Evolutionary conservation across 371 early-diverging fungal species (phyloP), one percentile per base, ranked within the genome.

Genomic region (Vavraia culicis): DNA sequence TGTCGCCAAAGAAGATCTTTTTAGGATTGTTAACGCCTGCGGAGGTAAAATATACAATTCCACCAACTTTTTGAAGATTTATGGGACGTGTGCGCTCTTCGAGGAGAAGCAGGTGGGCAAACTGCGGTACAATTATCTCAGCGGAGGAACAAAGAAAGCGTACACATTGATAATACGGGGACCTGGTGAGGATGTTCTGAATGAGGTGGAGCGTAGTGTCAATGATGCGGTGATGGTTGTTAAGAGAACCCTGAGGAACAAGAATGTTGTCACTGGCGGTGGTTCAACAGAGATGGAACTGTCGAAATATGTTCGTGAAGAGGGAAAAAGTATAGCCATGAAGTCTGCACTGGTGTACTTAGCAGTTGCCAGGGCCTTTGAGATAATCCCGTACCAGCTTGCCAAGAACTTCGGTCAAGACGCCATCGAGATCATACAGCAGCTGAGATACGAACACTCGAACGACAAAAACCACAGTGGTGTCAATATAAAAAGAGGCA

Each of bases 141-240:
- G 76, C 58, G 90, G 82, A 0, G 76, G 89, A 66, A 33, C 8
- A 13, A 34, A 11, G 23, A 27, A 20, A 21, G 88, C 88, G 0
- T 86, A 86, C 67, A 98, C 99, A 0, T 71, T 98, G 20, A 75
- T 98, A 40, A 74, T 98, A 38, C 76, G 95, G 58, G 99, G 99
- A 59, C 95, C 95, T 54, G 90, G 94, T 18, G 88, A 88, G 64
- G 93, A 95, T 69, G 88, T 95, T 51, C 85, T 98, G 69, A 90
- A 93, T 55, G 99, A 98, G 69, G 90, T 96, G 1, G 94, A 93
- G 73, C 78, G 99, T 50, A 79, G 80, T 61, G 73, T 98, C 58
- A 85, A 95, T 69, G 99, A 98, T 71, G 91, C 95, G 41, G 86
- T 96, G 64, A 88, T 88, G 85, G 87, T 95, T 71, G 89, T 96